Percentiles rank a stretch among this genome's conserved stretches.
phyloP scores from a whole-genome alignment of 1,284 basidiomycete genomes.

The Microbotryum violaceum region DNA sequence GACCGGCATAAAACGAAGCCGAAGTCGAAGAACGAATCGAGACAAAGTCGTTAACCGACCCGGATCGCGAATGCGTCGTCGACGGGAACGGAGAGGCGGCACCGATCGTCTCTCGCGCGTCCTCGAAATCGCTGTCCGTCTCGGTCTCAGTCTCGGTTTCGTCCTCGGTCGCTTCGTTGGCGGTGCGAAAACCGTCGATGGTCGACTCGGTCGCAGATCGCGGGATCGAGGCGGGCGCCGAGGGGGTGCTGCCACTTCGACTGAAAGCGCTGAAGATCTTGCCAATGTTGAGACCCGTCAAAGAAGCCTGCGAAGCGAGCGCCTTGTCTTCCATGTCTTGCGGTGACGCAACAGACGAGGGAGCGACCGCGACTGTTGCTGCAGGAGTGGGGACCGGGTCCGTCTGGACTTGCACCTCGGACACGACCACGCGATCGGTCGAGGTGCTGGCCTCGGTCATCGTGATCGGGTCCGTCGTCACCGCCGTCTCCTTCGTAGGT shows the following conservation, averaged over 20 bases:
- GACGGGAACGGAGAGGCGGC: conserved; percentile 45
- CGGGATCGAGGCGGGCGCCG: too few species aligned
- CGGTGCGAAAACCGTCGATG: conserved; percentile 2
- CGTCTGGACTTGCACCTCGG: conserved; percentile 6
- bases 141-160: conserved; percentile 57
- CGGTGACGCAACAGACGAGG: not conserved
- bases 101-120: conserved; percentile 61
- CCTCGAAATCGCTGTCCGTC: conserved; percentile 64
- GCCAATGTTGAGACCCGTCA: conserved; percentile 11
- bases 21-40: conserved; percentile 19
- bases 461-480: not conserved
- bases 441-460: not conserved
- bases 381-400: not conserved
- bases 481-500: not conserved
- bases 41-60: conserved; percentile 52
- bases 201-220: not conserved
- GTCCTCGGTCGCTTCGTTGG: conserved; percentile 8
- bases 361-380: not conserved
- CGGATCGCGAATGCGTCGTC: conserved; percentile 54
- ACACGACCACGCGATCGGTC: not conserved
- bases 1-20: conserved; percentile 7
- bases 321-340: conserved; percentile 26
- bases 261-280: not conserved
- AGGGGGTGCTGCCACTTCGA: too few species aligned
- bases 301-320: conserved; percentile 15